Base-by-base conservation (phyloP, 371 early-diverging fungal genomes). In the Batrachochytrium dendrobatidis region DNA sequence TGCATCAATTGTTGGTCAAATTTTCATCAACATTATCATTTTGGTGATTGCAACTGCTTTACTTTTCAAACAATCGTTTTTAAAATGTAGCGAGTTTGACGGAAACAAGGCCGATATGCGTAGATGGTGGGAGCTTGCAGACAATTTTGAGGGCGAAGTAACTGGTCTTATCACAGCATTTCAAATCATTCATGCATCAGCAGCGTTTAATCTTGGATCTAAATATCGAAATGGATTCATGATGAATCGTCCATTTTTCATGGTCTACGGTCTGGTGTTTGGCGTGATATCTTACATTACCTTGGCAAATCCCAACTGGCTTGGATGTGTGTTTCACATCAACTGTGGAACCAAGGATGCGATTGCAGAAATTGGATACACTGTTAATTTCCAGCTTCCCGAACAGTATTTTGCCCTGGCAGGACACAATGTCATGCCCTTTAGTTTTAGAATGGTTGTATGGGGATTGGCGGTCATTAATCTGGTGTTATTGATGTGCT, bases 71-170 rank as follows among this genome's bases (percentile, higher is more conserved):
- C 85, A 88, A 59, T 18, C 45, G 17, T 87, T 83, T 72, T 86
- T 83, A 68, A 43, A 43, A 31, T 89, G 89, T 73, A 70, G 84
- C 58, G 85, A 88, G 71, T 89, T 88, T 66, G 87, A 88, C 60
- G 76, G 78, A 30, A 65, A 75, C 43, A 61, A 75, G 44, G 76
- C 80, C 30, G 81, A 89, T 62, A 70, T 84, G 17, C 66, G 82
- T 20, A 67, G 77, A 59, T 89, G 89, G 89, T 89, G 88, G 87
- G 73, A 87, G 34, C 71, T 89, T 30, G 88, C 83, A 53, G 89
- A 89, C 66, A 87, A 85, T 62, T 89, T 73, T 57, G 89, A 89
- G 67, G 77, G 82, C 20, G 84, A 56, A 43, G 56, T 67, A 5
- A 62, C 66, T 24, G 69, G 69, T n/a, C 76, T 87, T 26, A 63